These are phyloP conservation scores for Suhomyces emberorum DNA, from an alignment of 805 yeast species.

Conservation along the genomic window DNA sequence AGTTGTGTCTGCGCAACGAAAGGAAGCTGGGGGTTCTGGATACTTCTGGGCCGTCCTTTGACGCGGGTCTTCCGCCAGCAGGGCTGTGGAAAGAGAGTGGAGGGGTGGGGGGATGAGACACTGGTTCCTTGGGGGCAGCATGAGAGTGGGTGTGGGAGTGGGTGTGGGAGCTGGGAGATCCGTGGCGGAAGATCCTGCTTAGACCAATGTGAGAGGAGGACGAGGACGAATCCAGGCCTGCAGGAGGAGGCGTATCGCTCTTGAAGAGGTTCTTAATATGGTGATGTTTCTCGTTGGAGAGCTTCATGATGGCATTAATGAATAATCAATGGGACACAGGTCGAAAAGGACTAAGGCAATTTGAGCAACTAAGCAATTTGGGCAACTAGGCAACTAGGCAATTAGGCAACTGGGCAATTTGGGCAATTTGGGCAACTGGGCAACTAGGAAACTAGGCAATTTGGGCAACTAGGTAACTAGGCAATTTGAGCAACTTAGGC, in stretches of 20 bases:
- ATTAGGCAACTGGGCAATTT: too few species aligned
- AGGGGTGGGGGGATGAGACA: too few species aligned
- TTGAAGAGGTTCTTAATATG: constrained; percentile 21
- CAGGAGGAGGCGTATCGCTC: constrained; percentile 11
- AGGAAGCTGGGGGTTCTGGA: constrained; percentile 8
- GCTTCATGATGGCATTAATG: constrained; percentile 10
- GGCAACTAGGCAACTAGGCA: too few species aligned
- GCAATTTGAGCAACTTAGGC: too few species aligned
- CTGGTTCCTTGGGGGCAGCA: constrained; percentile 5
- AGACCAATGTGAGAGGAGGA: constrained; percentile 14
- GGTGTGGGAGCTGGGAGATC: constrained; percentile 1
- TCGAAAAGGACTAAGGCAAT: too few species aligned
- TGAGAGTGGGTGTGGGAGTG: not conserved
- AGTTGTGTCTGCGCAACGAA: constrained; percentile 9
- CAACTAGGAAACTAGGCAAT: too few species aligned
- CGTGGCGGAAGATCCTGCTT: constrained; percentile 21
- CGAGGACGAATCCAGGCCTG: constrained; percentile 1
- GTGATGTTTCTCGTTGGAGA: constrained; percentile 12
- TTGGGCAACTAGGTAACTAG: too few species aligned
- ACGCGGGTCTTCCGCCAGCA: not conserved
- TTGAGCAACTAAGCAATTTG: too few species aligned
- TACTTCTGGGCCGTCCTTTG: not conserved
- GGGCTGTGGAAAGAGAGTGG: too few species aligned
- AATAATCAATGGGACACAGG: too few species aligned
- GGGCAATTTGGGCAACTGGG: too few species aligned